These are phyloP conservation scores for Diospyros lotus DNA, from an alignment of 148 eudicot species.

Conservation along the genomic window DNA sequence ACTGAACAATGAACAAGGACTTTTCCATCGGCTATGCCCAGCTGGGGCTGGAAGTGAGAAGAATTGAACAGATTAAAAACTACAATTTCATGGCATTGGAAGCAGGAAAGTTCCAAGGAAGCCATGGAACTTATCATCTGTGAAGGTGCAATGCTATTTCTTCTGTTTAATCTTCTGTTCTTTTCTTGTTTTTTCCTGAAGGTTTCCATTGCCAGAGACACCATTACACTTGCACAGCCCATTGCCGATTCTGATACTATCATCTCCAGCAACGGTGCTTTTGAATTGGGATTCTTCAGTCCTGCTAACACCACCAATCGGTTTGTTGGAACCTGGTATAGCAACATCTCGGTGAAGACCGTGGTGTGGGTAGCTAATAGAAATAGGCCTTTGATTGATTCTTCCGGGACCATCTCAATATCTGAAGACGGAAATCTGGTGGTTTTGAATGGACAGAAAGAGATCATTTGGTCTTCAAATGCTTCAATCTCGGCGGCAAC, in stretches of 20 bases:
- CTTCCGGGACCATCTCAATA: constrained; percentile 28
- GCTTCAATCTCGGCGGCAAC: constrained; percentile 1
- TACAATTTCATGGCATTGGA: too few species aligned
- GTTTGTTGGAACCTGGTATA: constrained; percentile 46
- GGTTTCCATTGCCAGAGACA: constrained; percentile 17
- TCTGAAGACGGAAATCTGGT: constrained; percentile 36
- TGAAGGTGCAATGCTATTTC: too few species aligned
- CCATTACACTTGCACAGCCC: constrained; percentile 14
- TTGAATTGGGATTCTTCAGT: constrained; percentile 42
- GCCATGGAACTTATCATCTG: constrained; percentile 1
- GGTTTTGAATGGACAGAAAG: constrained; percentile 23
- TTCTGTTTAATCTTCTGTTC: constrained; percentile 1
- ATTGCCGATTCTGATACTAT: constrained; percentile 29
- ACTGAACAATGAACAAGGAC: too few species aligned
- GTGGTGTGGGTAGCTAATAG: constrained; percentile 44
- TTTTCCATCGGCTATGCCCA: too few species aligned
- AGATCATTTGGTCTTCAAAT: constrained; percentile 41
- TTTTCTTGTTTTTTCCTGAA: background rate
- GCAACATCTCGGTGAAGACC: constrained; percentile 11
- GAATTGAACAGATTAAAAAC: too few species aligned
- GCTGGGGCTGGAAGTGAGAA: too few species aligned
- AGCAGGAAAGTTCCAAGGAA: background rate
- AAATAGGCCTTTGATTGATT: constrained; percentile 35
- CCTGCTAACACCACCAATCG: constrained; percentile 29
- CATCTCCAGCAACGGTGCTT: constrained; percentile 27